Evolutionary conservation across 495 filamentous ascomycete species (phyloP), one percentile per base, ranked within the genome.

Genomic region (Xylaria curta): DNA sequence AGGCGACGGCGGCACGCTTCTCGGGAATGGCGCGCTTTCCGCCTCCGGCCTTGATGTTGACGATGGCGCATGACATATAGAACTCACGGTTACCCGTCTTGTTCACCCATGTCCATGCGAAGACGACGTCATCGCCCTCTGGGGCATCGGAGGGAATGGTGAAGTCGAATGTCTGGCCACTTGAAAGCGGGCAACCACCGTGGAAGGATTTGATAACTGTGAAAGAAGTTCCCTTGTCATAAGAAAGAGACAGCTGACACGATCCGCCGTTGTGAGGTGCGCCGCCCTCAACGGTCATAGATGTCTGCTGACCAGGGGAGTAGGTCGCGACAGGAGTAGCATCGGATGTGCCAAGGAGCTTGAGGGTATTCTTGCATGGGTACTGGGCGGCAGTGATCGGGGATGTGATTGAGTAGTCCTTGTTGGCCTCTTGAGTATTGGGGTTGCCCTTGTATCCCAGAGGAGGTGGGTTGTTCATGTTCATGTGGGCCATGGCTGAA

Each of bases 81-180:
- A 87, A 86, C 77, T 92, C 90, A 40, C 90, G 84, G 79, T 92
- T 92, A 12, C 90, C 91, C 58, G 89, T 79, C 61, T 84, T 75
- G 82, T 93, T 92, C 81, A 87, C 86, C 85, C 84, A 88, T 46
- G 85, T 87, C 91, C 91, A 93, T 26, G 88, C 86, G 72, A 92
- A 88, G 47, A 93, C 78, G 67, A 88, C 89, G 13, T 78, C 81
- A 0, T 86, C 75, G 17, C 90, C 91, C 49, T 82, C 77, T n/a
- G 84, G 84, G 10, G 88, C 87, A 60, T 89, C 88, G 0, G 78
- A 72, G 6, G 93, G 92, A 44, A 96, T 83, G 42, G 82, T 87
- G 80, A 93, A 94, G 71, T 85, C 73, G 78, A 88, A 93, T 26
- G 69, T 84, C 19, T 81, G 74, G 17, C 80, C 73, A 4, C 81